Evolutionary conservation across 2,329 filamentous ascomycete species (phyloP).

Genomic region (Claviceps citrina): DNA sequence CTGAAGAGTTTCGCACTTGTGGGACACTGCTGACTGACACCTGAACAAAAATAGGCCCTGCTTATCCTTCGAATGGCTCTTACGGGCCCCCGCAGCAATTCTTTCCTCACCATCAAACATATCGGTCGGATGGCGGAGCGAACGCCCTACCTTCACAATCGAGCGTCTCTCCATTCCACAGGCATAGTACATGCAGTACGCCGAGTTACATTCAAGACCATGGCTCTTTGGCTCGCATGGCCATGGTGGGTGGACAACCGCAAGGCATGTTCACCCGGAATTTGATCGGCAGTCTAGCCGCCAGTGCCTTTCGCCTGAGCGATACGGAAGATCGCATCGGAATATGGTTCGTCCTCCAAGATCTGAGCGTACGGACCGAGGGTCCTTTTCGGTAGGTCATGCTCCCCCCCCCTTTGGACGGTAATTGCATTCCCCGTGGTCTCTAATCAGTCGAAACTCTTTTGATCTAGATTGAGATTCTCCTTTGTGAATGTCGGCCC

Average conservation of each 20-base stretch:
- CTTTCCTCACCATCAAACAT: slow-evolving; percentile 19
- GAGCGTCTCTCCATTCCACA: slow-evolving; percentile 13
- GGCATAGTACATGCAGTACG: slow-evolving; percentile 12
- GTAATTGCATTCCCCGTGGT: too few species aligned
- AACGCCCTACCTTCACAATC: slow-evolving; percentile 15
- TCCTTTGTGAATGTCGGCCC: slow-evolving; percentile 75
- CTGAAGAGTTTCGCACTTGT: background rate
- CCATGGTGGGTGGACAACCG: slow-evolving; percentile 32
- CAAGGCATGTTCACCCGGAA: slow-evolving; percentile 89
- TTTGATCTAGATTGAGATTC: slow-evolving; percentile 32
- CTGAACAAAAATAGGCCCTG: slow-evolving; percentile 7
- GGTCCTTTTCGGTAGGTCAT: slow-evolving; percentile 63
- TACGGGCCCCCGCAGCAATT: slow-evolving; percentile 24
- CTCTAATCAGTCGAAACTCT: background rate
- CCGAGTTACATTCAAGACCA: slow-evolving; percentile 18
- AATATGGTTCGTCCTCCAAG: slow-evolving; percentile 94
- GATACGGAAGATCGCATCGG: slow-evolving; percentile 69
- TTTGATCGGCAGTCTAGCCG: slow-evolving; percentile 79
- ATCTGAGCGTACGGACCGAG: slow-evolving; percentile 86
- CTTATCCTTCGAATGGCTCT: slow-evolving; percentile 17
- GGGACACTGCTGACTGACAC: background rate
- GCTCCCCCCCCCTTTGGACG: background rate
- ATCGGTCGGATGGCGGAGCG: slow-evolving; percentile 14
- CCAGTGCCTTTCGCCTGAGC: slow-evolving; percentile 71
- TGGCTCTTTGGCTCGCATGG: slow-evolving; percentile 18